Evolutionary conservation across 129 eudicot species (phyloP).

Genomic region (Deinandra increscens): DNA sequence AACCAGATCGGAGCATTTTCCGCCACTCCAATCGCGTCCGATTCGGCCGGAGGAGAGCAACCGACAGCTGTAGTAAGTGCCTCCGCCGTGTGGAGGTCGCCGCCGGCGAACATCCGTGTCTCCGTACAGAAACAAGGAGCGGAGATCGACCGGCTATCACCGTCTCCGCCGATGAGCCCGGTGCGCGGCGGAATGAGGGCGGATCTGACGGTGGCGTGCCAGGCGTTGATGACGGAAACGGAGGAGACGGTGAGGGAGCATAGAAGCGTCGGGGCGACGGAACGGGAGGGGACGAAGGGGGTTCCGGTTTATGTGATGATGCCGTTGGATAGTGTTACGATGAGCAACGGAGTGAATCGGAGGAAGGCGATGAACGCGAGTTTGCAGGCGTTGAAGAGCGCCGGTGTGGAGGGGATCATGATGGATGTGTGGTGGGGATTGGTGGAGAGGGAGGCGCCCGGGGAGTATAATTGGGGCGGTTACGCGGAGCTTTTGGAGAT

Average conservation of each 20-base stretch:
- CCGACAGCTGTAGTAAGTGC: constrained; percentile 41
- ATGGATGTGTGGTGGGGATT: constrained; percentile 99
- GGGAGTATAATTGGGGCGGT: constrained; percentile 92
- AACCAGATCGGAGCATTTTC: constrained; percentile 76
- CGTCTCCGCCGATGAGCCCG: constrained; percentile 90
- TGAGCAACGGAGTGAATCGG: constrained; percentile 66
- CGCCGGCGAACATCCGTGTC: constrained; percentile 50
- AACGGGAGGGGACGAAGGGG: constrained; percentile 61
- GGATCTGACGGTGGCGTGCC: constrained; percentile 71
- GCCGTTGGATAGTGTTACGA: constrained; percentile 79
- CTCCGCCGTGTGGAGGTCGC: constrained; percentile 63
- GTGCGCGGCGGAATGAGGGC: constrained; percentile 51
- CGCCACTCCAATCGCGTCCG: constrained; percentile 40
- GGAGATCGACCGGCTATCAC: constrained; percentile 47
- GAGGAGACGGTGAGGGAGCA: constrained; percentile 33
- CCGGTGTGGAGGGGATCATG: constrained; percentile 98
- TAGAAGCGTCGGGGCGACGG: constrained; percentile 20
- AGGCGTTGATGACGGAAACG: constrained; percentile 43
- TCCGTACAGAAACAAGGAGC: constrained; percentile 30
- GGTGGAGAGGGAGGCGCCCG: constrained; percentile 81
- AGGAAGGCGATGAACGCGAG: constrained; percentile 95
- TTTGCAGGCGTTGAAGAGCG: constrained; percentile 84
- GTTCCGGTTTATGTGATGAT: constrained; percentile 95
- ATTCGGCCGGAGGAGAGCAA: constrained; percentile 36
- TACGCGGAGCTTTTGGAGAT: constrained; percentile 76